phyloP scores from a whole-genome alignment of 495 filamentous ascomycete genomes.

The Hypoxylon fuscum region DNA sequence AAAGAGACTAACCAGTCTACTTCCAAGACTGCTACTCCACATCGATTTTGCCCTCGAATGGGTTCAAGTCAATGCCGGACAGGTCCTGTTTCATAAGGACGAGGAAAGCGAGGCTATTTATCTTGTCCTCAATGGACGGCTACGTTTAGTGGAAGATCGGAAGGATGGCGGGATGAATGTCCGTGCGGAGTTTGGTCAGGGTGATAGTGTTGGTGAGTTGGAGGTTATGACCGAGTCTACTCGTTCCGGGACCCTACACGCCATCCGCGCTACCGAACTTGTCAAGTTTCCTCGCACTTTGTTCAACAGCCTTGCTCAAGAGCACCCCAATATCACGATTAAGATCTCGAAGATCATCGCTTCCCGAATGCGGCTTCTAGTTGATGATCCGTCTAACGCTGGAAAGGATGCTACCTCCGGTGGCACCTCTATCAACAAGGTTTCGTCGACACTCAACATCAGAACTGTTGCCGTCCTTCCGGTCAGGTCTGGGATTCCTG shows the following conservation, averaged over 20 bases:
- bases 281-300: constrained; percentile 95
- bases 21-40: constrained; percentile 92
- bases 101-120: constrained; percentile 99
- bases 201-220: constrained; percentile 95
- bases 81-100: constrained; percentile 91
- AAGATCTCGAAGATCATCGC: constrained; percentile 99
- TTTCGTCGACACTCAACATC: constrained; percentile 88
- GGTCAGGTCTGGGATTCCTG: constrained; percentile 89
- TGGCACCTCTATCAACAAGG: constrained; percentile 69
- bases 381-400: constrained; percentile 73
- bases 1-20: constrained; percentile 86
- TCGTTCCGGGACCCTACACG: constrained; percentile 88
- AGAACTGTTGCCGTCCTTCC: constrained; percentile 92
- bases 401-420: constrained; percentile 60
- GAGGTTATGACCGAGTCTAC: constrained; percentile 96
- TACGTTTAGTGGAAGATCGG: constrained; percentile 81
- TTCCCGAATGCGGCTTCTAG: constrained; percentile 86
- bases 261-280: constrained; percentile 94
- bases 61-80: constrained; percentile 94
- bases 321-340: constrained; percentile 97
- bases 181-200: constrained; percentile 92
- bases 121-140: constrained; percentile 91
- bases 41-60: constrained; percentile 98
- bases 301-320: constrained; percentile 96
- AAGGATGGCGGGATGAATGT: constrained; percentile 85